phyloP scores from a whole-genome alignment of 169 alveolate genomes.

The Cryptosporidium bovis region DNA sequence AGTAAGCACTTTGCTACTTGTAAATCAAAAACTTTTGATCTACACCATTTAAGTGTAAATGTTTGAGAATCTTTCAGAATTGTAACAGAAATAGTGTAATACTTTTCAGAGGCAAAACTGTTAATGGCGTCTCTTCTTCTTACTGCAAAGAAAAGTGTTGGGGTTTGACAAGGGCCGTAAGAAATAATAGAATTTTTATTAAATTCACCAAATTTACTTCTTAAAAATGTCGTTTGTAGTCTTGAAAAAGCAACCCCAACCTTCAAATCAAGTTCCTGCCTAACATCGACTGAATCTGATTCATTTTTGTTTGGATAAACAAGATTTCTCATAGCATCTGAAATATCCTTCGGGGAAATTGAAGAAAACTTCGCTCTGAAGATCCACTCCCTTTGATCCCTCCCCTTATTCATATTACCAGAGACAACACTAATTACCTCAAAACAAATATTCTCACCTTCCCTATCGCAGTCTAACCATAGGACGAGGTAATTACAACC shows the following conservation, averaged over 20 bases:
- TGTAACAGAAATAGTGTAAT: constrained; percentile 82
- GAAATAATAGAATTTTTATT: constrained; percentile 88
- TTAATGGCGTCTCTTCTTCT: constrained; percentile 92
- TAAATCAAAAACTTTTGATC: constrained; percentile 84
- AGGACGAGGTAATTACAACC: constrained; percentile 91
- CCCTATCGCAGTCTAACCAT: constrained; percentile 99
- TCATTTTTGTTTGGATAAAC: constrained; percentile 94
- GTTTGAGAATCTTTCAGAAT: constrained; percentile 51
- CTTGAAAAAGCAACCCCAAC: constrained; percentile 86
- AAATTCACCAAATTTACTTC: constrained; percentile 87
- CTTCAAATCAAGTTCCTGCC: constrained; percentile 97
- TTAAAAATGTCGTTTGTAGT: constrained; percentile 81
- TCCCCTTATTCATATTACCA: constrained; percentile 78
- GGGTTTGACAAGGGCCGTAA: constrained; percentile 98
- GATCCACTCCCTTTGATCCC: constrained; percentile 77
- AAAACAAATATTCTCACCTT: constrained; percentile 99
- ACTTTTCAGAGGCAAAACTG: constrained; percentile 90
- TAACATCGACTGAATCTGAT: constrained; percentile 95
- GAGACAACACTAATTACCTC: constrained; percentile 91
- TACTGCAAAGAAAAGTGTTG: constrained; percentile 96
- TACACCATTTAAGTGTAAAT: constrained; percentile 82
- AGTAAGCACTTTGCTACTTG: constrained; percentile 51
- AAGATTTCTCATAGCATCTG: constrained; percentile 88
- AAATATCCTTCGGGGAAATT: constrained; percentile 92
- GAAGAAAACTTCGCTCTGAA: constrained; percentile 98